Percentiles rank a stretch among this genome's conserved stretches.
These are phyloP conservation scores for Pichia membranifaciens DNA, from an alignment of 805 yeast species.

Conservation along the genomic window DNA sequence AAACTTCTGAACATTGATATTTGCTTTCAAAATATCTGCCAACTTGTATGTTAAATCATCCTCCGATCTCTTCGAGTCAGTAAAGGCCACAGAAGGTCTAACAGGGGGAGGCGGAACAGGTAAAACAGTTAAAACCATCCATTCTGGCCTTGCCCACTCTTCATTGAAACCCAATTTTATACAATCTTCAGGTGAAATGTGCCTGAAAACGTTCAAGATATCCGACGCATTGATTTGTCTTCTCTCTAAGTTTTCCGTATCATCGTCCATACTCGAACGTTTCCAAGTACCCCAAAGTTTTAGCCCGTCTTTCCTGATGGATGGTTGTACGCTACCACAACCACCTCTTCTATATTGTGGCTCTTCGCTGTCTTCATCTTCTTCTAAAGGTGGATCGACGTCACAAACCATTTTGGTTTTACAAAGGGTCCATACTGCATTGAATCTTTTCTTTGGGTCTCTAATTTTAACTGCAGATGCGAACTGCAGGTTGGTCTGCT, in stretches of 20 bases:
- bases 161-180: conserved; percentile 81
- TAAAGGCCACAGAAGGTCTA: conserved; percentile 96
- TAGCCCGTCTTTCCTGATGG: conserved; percentile 91
- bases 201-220: conserved; percentile 85
- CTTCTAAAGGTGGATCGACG: conserved; percentile 72
- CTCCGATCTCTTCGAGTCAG: conserved; percentile 97
- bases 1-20: conserved; percentile 91
- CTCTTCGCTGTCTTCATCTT: conserved; percentile 38
- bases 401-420: conserved; percentile 94
- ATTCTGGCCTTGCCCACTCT: conserved; percentile 97
- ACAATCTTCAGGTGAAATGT: conserved; percentile 81
- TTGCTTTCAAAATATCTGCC: conserved; percentile 95
- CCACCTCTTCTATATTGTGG: conserved; percentile 68
- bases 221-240: conserved; percentile 84
- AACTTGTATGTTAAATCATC: conserved; percentile 97
- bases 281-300: conserved; percentile 99
- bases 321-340: conserved; percentile 96
- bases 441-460: conserved; percentile 93
- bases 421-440: conserved; percentile 92
- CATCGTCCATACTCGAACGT: conserved; percentile 69
- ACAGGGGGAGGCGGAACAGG: conserved; percentile 99
- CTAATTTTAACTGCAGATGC: conserved; percentile 83
- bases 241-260: conserved; percentile 85
- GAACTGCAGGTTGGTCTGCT: conserved; percentile 63
- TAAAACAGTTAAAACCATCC: conserved; percentile 95